Base-by-base conservation (phyloP, 345 rosid genomes). In the Fremontodendron californicum region DNA sequence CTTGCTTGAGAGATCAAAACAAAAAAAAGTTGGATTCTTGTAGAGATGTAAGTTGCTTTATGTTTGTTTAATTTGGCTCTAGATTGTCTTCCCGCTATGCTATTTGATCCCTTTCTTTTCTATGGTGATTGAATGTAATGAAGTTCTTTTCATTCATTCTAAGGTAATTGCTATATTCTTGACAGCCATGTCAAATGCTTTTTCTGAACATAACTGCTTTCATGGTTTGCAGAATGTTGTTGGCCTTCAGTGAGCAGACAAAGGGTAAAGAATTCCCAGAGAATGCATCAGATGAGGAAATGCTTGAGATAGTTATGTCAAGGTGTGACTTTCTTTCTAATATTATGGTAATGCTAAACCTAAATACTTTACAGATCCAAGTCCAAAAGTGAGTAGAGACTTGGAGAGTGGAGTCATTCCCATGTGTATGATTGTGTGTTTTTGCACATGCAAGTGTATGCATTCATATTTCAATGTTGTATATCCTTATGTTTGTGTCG, bases 261-360 rank as follows among this genome's bases (percentile, higher is more conserved):
- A 89, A 86, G 74, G 91, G 91, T 71, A 85, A 90, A 85, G 85
- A 88, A 78, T 72, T 90, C 52, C 90, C 93, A 15, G 91, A 88
- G 82, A 83, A 91, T 81, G 93, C 97, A 66, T 87, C 99, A 65
- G 98, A 95, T 49, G 94, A 92, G 83, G 82, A 90, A 82, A 89
- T 95, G 98, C 96, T 95, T 82, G 96, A 88, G 87, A 83, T 92
- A 78, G 98, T 95, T 73, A 93, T 95, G 99, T 76, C 84, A 78
- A 89, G 96, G 99, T 93, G 71, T 12, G 67, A 33, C 72, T 27
- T 77, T 51, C 68, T 70, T 76, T 57, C 40, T 33, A 33, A 74
- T 55, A 60, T 71, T 46, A 27, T 78, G 48, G 49, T 37, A 57
- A n/a, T 68, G 7, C 37, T 64, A 21, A 54, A n/a, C 9, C 55